Evolutionary conservation across 306 rosid genomes (phyloP), one percentile per base, ranked within the genome.

Genomic region (Dicorynia guianensis): DNA sequence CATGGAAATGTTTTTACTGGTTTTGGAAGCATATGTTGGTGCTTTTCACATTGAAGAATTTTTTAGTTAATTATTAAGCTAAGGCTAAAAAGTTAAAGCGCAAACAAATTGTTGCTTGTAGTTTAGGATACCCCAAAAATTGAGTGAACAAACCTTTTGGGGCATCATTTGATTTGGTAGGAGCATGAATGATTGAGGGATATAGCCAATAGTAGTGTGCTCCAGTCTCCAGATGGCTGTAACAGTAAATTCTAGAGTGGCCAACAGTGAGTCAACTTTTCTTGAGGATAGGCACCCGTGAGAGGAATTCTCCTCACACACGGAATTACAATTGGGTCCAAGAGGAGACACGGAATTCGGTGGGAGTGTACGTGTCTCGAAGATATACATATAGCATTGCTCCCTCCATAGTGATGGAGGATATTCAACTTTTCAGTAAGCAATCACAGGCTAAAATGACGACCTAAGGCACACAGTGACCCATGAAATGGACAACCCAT

Each of bases 401-500:
- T n/a, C n/a, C 36, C 43, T 40, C 53, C 61, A 57, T 25, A 10
- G 33, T 63, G 67, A 35, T 56, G 4, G 19, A 17, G 25, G 39
- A 69, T 6, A 40, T 34, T 59, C 39, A 48, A 4, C 17, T 58
- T 72, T 68, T 4, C 25, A 58, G 4, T 25, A 49, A 67, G 69
- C 47, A 70, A 55, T 56, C 63, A 14, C 15, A 58, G 9, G 17
- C 8, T 20, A 25, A 66, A 65, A 11, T 57, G 38, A 38, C 33
- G 48, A 63, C 25, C 54, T 18, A 44, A 14, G 40, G 34, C 9
- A 40, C 44, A 40, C 1, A 40, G 3, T 13, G 15, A 14, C 12
- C 56, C 25, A 50, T 18, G 47, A 64, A 78, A 57, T 56, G 1
- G 80, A 77, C 53, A 67, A 67, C 44, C 40, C 65, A 65, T 54